phyloP scores from a whole-genome alignment of 495 filamentous ascomycete genomes.

The Friedmanniomyces simplex region DNA sequence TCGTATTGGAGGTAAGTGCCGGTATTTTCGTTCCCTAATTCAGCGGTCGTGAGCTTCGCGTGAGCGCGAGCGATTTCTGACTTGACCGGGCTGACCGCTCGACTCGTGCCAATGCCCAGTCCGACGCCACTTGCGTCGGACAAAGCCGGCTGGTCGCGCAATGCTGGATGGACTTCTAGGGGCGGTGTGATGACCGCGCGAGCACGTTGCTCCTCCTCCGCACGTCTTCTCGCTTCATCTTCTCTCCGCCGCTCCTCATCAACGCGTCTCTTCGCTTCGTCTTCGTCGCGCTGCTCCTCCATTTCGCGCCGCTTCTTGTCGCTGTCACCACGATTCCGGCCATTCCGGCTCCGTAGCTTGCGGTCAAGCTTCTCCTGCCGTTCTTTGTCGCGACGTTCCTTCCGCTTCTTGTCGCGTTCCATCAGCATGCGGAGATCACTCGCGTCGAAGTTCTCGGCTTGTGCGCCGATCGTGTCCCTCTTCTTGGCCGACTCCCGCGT shows the following conservation, averaged over 20 bases:
- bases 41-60: slow-evolving; percentile 2
- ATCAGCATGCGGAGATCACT: slow-evolving; percentile 70
- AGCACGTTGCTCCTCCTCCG: slow-evolving; percentile 36
- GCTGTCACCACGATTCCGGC: slow-evolving; percentile 45
- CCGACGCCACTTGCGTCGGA: not conserved
- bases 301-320: slow-evolving; percentile 28
- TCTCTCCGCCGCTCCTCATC: slow-evolving; percentile 32
- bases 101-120: slow-evolving; percentile 14
- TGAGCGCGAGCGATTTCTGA: not conserved
- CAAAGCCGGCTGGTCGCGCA: slow-evolving; percentile 3
- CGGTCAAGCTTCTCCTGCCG: slow-evolving; percentile 63
- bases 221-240: slow-evolving; percentile 20
- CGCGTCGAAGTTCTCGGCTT: slow-evolving; percentile 73
- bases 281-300: slow-evolving; percentile 25
- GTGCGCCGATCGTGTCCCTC: slow-evolving; percentile 61
- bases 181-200: slow-evolving; percentile 4
- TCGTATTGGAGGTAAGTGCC: slow-evolving; percentile 11
- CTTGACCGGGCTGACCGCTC: not conserved
- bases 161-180: slow-evolving; percentile 12
- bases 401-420: slow-evolving; percentile 70
- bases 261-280: slow-evolving; percentile 27
- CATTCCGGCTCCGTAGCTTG: slow-evolving; percentile 55
- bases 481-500: slow-evolving; percentile 57
- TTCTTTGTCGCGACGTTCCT: slow-evolving; percentile 58
- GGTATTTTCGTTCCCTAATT: slow-evolving; percentile 8